Percentiles rank a stretch among this genome's conserved stretches.
These are phyloP conservation scores for Trypanosomatidae sp. DNA, from an alignment of 208 protist species.

Conservation along the genomic window DNA sequence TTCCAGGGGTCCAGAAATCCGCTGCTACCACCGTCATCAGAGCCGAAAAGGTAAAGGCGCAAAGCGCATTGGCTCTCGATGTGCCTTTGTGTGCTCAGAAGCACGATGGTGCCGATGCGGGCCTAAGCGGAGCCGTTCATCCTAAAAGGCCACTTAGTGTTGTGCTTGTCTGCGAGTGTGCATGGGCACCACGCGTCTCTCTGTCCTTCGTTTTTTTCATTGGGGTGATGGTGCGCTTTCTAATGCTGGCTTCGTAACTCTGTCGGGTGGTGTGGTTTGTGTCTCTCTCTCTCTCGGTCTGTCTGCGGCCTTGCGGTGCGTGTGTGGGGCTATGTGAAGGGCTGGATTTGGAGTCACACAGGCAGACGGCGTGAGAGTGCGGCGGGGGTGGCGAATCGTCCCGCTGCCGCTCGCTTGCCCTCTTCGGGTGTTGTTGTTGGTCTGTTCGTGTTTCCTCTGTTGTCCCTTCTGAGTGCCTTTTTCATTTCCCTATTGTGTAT, in stretches of 20 bases:
- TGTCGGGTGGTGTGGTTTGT: neutral
- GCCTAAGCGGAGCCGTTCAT: neutral
- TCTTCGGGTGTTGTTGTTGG: neutral
- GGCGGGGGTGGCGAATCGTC: neutral
- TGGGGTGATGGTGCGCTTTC: neutral
- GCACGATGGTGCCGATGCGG: neutral
- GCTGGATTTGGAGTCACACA: neutral
- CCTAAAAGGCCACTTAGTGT: neutral
- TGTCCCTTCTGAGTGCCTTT: neutral
- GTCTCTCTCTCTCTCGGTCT: neutral
- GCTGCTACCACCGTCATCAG: neutral
- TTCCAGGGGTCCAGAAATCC: neutral
- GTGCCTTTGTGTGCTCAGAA: neutral
- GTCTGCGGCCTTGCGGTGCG: neutral
- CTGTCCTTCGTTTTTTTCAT: neutral
- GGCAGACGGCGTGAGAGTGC: neutral
- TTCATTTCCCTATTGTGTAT: neutral
- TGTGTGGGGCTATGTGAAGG: neutral
- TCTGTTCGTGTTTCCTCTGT: neutral
- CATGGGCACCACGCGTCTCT: neutral
- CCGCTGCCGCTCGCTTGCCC: neutral
- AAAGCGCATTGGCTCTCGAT: neutral
- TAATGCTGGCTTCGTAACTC: neutral
- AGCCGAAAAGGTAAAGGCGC: neutral
- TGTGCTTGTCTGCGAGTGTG: neutral